Percentiles rank a stretch among this genome's conserved stretches.
Conservation (phyloP, 2,329 filamentous ascomycete species). For the Grosmannia serpens region DNA sequence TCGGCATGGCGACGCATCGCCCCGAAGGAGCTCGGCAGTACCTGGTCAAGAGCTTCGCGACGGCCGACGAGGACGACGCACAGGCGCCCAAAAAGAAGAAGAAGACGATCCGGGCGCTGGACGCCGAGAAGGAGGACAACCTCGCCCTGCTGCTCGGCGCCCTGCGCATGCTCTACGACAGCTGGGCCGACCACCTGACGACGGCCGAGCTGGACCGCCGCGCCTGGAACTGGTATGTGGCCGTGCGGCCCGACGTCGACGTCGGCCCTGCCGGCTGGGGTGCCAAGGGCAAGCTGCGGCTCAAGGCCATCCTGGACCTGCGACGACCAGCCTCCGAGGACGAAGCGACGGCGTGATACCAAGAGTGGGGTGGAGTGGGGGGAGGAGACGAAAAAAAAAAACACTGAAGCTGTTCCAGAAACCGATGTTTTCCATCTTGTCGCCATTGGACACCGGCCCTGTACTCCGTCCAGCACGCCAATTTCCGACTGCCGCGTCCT, state of each 20-base stretch:
- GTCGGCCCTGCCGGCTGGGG: constrained; percentile 70
- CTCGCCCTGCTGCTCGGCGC: constrained; percentile 58
- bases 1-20: constrained; percentile 59
- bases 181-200: constrained; percentile 57
- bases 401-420: background rate
- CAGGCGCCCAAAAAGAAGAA: constrained; percentile 27
- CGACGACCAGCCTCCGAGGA: constrained; percentile 21
- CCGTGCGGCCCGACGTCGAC: constrained; percentile 65
- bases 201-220: constrained; percentile 58
- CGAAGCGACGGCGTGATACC: background rate
- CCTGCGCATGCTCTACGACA: constrained; percentile 59
- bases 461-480: background rate
- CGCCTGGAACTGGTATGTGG: constrained; percentile 74
- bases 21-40: constrained; percentile 57
- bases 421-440: background rate
- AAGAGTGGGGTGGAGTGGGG: background rate
- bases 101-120: constrained; percentile 37
- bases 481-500: background rate
- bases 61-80: constrained; percentile 16
- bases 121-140: constrained; percentile 56
- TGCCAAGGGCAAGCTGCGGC: constrained; percentile 58
- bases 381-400: background rate
- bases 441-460: background rate
- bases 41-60: constrained; percentile 47
- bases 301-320: constrained; percentile 55